Conservation (phyloP, 345 rosid species). For the Abelmoschus esculentus region DNA sequence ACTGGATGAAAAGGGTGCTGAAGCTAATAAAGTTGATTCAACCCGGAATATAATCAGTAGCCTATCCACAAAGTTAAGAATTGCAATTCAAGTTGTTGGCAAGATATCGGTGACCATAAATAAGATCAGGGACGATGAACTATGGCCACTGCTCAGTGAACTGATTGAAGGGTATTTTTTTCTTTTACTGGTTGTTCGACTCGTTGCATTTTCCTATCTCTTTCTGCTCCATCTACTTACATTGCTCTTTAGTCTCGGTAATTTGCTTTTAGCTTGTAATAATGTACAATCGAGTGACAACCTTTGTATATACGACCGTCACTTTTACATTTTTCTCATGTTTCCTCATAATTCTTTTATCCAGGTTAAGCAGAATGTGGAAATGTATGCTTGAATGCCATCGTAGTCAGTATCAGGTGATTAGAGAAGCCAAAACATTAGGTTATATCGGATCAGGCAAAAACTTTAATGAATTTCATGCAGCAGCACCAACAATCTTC, state of each 20-base stretch:
- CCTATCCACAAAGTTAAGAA: background rate
- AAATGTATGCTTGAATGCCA: constrained; percentile 86
- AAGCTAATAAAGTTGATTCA: background rate
- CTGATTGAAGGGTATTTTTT: constrained; percentile 43
- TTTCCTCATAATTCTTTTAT: constrained; percentile 6
- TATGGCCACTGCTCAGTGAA: constrained; percentile 1
- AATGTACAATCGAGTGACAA: background rate
- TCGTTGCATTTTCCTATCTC: background rate
- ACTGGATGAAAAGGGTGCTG: background rate
- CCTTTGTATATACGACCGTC: background rate
- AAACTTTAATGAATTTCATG: background rate
- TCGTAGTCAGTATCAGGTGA: constrained; percentile 59
- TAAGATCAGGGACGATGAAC: background rate
- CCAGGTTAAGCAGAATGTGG: constrained; percentile 94
- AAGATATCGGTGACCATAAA: background rate
- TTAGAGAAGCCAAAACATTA: constrained; percentile 59
- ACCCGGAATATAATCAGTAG: background rate
- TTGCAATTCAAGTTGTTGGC: constrained; percentile 1
- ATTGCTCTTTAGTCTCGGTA: background rate
- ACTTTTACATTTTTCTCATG: background rate
- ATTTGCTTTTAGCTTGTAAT: background rate
- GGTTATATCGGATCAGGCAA: constrained; percentile 54
- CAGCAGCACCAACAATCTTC: too few species aligned
- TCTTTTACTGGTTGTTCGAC: background rate
- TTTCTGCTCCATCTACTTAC: background rate